Evolutionary conservation across 176 grass and related monocot species (phyloP).

Genomic region (Thalia dealbata): DNA sequence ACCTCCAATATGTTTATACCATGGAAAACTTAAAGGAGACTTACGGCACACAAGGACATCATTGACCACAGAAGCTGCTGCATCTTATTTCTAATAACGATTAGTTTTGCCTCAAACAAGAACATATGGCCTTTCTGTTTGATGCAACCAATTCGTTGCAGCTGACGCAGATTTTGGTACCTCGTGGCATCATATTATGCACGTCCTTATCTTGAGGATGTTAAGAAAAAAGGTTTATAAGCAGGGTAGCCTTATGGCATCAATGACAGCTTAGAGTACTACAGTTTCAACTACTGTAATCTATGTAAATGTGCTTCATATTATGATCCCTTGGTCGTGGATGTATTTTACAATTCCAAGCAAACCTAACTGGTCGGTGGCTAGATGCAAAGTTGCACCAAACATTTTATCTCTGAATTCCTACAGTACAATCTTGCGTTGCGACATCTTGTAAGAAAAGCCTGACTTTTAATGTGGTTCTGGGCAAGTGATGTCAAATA

Average conservation of each 20-base stretch:
- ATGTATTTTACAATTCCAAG: not conserved
- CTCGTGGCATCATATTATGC: not conserved
- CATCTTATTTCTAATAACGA: not conserved
- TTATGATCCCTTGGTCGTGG: not conserved
- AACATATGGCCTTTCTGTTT: not conserved
- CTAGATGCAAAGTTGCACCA: not conserved
- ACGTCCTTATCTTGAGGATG: not conserved
- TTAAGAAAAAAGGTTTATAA: not conserved
- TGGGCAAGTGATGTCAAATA: not conserved
- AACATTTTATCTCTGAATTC: not conserved
- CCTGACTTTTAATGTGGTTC: not conserved
- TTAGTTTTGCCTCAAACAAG: not conserved
- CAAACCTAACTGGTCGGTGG: not conserved
- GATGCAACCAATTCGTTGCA: conserved; percentile 1
- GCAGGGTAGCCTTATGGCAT: not conserved
- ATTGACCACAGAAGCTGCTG: not conserved
- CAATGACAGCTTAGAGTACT: not conserved
- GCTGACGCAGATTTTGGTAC: not conserved
- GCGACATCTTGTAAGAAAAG: not conserved
- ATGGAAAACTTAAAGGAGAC: conserved; percentile 3
- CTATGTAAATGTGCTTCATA: not conserved
- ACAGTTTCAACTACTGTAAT: not conserved
- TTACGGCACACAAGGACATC: conserved; percentile 1
- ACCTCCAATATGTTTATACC: conserved; percentile 10
- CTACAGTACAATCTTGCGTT: not conserved